Evolutionary conservation across 2,329 filamentous ascomycete species (phyloP).

Genomic region (Scopulariopsis brevicaulis): DNA sequence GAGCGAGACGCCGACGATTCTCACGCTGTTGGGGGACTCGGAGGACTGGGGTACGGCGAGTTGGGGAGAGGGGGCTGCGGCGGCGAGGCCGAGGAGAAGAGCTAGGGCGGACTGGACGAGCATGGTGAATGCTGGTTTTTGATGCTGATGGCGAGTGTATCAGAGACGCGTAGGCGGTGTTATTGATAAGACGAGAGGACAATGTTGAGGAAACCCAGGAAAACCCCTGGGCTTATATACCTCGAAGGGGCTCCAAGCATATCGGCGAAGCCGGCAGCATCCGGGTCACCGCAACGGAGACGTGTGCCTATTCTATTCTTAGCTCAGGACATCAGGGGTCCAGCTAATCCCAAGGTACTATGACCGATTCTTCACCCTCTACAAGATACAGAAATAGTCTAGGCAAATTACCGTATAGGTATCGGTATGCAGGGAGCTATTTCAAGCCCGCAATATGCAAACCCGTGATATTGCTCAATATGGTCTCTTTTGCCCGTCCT

Average conservation of each 20-base stretch:
- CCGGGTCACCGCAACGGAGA: neutral
- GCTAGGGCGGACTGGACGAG: neutral
- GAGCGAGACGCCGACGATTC: slow-evolving; percentile 11
- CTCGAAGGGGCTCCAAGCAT: neutral
- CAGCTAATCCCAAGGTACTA: neutral
- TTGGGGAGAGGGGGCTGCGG: slow-evolving; percentile 17
- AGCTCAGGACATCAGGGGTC: neutral
- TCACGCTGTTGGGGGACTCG: slow-evolving; percentile 24
- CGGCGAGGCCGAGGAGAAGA: slow-evolving; percentile 6
- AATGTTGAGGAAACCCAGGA: neutral
- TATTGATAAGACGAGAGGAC: neutral
- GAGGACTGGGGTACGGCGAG: slow-evolving; percentile 35
- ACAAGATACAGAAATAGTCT: too few species aligned
- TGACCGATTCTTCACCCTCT: neutral
- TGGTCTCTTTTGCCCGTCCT: neutral
- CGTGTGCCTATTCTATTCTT: neutral
- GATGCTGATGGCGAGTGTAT: neutral
- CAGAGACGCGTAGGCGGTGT: neutral
- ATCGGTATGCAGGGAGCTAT: too few species aligned
- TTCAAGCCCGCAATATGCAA: too few species aligned
- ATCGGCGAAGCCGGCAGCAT: neutral
- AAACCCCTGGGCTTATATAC: neutral
- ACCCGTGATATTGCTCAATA: neutral
- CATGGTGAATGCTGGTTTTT: neutral
- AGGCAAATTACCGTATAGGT: too few species aligned